Evolutionary conservation across 2,329 filamentous ascomycete genomes (phyloP).

Genomic region (Alternaria atra): DNA sequence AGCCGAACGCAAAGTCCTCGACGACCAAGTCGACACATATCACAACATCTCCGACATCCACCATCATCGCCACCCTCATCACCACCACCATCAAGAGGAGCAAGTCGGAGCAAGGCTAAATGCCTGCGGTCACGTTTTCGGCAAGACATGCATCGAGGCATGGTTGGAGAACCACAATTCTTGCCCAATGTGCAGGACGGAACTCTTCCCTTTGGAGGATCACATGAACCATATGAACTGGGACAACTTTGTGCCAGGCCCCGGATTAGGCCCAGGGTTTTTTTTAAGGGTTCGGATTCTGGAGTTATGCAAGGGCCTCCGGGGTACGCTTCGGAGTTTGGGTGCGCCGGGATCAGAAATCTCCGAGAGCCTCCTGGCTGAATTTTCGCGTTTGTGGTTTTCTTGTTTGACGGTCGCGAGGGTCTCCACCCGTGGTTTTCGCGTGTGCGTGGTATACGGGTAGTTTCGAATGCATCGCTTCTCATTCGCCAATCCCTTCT

Average conservation of each 20-base stretch:
- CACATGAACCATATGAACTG: too few species aligned
- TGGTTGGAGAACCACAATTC: neutral
- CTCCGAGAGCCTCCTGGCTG: neutral
- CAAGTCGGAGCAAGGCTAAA: neutral
- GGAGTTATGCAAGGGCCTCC: neutral
- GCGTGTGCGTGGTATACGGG: neutral
- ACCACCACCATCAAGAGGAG: neutral
- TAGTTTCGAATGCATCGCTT: conserved; percentile 1
- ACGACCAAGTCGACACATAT: neutral
- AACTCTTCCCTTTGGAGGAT: neutral
- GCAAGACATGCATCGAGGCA: neutral
- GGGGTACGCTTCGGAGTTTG: neutral
- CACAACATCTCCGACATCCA: neutral
- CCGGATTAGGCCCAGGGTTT: neutral
- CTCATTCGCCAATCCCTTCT: neutral
- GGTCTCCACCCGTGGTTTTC: neutral
- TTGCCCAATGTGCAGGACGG: neutral
- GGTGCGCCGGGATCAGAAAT: neutral
- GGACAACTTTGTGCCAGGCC: too few species aligned
- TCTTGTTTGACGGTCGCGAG: neutral
- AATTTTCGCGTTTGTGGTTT: neutral
- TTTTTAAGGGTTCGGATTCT: neutral
- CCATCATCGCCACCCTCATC: neutral
- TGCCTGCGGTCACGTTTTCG: neutral
- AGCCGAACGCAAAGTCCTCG: neutral